Evolutionary conservation across 1,284 basidiomycete species (phyloP).

Genomic region (Puccinia horiana): DNA sequence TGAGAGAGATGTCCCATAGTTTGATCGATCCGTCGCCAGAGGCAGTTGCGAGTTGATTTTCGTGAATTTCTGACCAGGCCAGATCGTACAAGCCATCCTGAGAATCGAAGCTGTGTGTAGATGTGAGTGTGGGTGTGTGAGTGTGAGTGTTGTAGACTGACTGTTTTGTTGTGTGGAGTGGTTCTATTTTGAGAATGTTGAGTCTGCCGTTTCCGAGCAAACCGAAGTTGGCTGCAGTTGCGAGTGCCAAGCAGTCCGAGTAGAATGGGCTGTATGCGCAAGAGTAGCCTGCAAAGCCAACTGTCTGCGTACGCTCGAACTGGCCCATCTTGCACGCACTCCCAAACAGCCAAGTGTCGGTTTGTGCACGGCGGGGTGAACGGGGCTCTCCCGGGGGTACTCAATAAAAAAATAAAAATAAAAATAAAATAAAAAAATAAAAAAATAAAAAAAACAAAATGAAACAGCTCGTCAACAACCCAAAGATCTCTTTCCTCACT

Average conservation of each 20-base stretch:
- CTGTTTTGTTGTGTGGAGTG: constrained; percentile 21
- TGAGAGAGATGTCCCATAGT: constrained; percentile 85
- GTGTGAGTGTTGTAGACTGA: constrained; percentile 46
- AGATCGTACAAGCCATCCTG: constrained; percentile 90
- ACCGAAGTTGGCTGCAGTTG: constrained; percentile 90
- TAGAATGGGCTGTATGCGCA: constrained; percentile 92
- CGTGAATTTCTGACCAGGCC: constrained; percentile 89
- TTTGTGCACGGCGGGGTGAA: too few relatives aligned
- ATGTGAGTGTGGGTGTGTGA: too few relatives aligned
- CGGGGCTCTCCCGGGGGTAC: too few relatives aligned
- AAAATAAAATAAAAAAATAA: not conserved
- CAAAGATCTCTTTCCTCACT: not conserved
- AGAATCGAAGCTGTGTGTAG: constrained; percentile 73
- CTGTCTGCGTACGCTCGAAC: too few relatives aligned
- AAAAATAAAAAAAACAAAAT: not conserved
- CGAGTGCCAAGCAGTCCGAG: constrained; percentile 75
- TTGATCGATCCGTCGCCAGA: constrained; percentile 89
- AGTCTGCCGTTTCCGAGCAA: constrained; percentile 89
- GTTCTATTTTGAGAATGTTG: constrained; percentile 63
- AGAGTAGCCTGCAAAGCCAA: constrained; percentile 77
- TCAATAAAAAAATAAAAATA: not conserved
- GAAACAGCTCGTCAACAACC: not conserved
- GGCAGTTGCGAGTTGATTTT: constrained; percentile 85
- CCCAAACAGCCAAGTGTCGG: too few relatives aligned
- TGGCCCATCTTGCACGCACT: too few relatives aligned